Evolutionary conservation across 495 filamentous ascomycete species (phyloP).

Genomic region (Poronia punctata): DNA sequence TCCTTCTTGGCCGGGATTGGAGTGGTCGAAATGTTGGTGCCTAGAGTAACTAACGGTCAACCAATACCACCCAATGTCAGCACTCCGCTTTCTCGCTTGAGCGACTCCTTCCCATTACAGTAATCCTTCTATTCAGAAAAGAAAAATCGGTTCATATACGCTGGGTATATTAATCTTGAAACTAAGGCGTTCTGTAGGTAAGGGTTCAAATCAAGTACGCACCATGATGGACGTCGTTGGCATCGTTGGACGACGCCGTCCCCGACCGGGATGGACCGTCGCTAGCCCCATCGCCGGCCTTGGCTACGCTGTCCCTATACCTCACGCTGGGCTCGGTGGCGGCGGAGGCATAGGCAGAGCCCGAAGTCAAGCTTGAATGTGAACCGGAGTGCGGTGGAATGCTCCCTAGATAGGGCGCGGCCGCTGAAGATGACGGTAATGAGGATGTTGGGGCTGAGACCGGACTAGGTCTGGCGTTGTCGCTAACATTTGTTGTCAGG

Average conservation of each 20-base stretch:
- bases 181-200: too few relatives aligned
- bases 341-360: not conserved
- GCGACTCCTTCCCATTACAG: too few relatives aligned
- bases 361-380: slow-evolving; percentile 1
- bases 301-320: not conserved
- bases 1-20: slow-evolving; percentile 15
- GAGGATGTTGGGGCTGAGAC: not conserved
- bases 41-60: slow-evolving; percentile 13
- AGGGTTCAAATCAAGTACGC: slow-evolving; percentile 7
- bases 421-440: not conserved
- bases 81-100: not conserved
- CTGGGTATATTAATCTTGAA: too few relatives aligned
- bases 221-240: too few relatives aligned
- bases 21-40: slow-evolving; percentile 14
- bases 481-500: slow-evolving; percentile 3
- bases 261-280: not conserved
- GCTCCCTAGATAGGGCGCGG: not conserved
- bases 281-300: not conserved
- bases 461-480: slow-evolving; percentile 1
- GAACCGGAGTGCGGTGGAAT: too few relatives aligned
- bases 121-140: too few relatives aligned
- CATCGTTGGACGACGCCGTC: not conserved
- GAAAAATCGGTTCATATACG: too few relatives aligned
- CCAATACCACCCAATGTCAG: slow-evolving; percentile 2
- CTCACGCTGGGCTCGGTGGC: not conserved